phyloP scores from a whole-genome alignment of 1,284 basidiomycete genomes.

The Leccinum pachyderme region DNA sequence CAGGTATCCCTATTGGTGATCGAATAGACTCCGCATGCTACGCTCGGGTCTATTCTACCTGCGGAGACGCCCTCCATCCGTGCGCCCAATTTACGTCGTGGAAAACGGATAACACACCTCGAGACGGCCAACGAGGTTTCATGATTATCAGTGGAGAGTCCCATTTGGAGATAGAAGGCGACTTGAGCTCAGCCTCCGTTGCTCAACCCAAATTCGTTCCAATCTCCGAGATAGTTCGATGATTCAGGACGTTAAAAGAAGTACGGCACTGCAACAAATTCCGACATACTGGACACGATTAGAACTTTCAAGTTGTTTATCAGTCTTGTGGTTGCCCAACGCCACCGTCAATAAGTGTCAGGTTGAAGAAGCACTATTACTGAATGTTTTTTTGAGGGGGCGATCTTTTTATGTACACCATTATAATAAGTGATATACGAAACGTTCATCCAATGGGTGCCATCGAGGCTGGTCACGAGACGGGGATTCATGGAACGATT shows the following conservation, averaged over 20 bases:
- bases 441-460: conserved; percentile 1
- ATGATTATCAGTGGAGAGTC: conserved; percentile 5
- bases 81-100: conserved; percentile 25
- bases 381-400: conserved; percentile 9
- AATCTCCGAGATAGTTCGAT: conserved; percentile 28
- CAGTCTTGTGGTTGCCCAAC: conserved; percentile 13
- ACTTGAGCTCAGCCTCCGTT: conserved; percentile 14
- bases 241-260: conserved; percentile 13
- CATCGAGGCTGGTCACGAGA: conserved; percentile 22
- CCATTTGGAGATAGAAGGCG: conserved; percentile 26
- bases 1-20: conserved; percentile 5
- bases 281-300: conserved; percentile 19
- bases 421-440: conserved; percentile 5
- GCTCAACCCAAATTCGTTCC: conserved; percentile 24
- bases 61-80: conserved; percentile 4
- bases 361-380: conserved; percentile 3
- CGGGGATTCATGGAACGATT: neutral
- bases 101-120: conserved; percentile 2
- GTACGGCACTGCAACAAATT: conserved; percentile 19
- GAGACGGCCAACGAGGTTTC: conserved; percentile 9
- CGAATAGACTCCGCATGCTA: neutral
- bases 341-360: conserved; percentile 28
- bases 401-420: conserved; percentile 24
- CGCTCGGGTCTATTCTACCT: neutral
- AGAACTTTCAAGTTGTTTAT: conserved; percentile 13